Conservation (phyloP, 2,329 filamentous ascomycete genomes). For the Colletotrichum tabaci region DNA sequence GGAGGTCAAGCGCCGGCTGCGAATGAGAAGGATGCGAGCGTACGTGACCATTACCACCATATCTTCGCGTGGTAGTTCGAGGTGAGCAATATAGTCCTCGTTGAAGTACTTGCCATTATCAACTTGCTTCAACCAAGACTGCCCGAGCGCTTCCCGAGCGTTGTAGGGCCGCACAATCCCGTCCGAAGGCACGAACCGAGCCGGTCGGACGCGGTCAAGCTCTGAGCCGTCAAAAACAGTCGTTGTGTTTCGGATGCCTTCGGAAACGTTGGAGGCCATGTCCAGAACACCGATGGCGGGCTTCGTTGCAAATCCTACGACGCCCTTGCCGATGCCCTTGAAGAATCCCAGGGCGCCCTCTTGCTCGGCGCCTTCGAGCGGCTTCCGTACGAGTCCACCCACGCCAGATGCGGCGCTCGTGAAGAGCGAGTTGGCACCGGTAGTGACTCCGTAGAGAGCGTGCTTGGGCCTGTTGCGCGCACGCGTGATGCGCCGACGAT, state of each 20-base stretch:
- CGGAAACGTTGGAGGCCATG: conserved; percentile 95
- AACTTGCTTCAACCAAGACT: conserved; percentile 98
- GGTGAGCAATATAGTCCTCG: conserved; percentile 95
- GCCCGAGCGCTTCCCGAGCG: conserved; percentile 93
- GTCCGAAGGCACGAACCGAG: conserved; percentile 91
- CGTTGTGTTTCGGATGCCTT: conserved; percentile 98
- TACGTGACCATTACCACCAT: conserved; percentile 93
- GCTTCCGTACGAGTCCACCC: conserved; percentile 92
- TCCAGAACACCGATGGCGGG: conserved; percentile 97
- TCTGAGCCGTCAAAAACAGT: conserved; percentile 97
- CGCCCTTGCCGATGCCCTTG: conserved; percentile 96
- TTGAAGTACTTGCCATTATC: conserved; percentile 99
- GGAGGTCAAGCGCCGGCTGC: conserved; percentile 85
- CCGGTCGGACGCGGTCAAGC: conserved; percentile 93
- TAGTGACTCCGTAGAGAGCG: conserved; percentile 94
- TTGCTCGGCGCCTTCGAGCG: conserved; percentile 94
- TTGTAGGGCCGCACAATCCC: conserved; percentile 96
- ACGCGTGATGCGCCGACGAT: conserved; percentile 92
- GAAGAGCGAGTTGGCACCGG: conserved; percentile 94
- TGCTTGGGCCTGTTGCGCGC: conserved; percentile 97
- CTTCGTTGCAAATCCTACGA: conserved; percentile 95
- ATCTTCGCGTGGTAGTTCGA: conserved; percentile 91
- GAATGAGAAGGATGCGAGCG: conserved; percentile 88
- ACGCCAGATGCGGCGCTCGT: conserved; percentile 94
- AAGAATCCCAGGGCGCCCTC: conserved; percentile 96